phyloP scores from a whole-genome alignment of 306 rosid species.

The Ziziphus jujuba region DNA sequence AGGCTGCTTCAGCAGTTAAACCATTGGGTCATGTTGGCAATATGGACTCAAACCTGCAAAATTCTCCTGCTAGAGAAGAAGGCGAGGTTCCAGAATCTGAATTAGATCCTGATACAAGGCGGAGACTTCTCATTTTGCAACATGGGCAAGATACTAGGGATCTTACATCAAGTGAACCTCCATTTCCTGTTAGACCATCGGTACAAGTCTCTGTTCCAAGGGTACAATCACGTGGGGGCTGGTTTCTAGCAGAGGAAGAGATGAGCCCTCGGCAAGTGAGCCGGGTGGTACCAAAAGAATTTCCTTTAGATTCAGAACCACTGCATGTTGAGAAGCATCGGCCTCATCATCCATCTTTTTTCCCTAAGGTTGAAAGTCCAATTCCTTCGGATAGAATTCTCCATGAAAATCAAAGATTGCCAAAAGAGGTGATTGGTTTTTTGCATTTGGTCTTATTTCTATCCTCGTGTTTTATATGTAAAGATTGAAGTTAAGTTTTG shows the following conservation, averaged over 20 bases:
- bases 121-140: slow-evolving; percentile 97
- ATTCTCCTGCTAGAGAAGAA: slow-evolving; percentile 99
- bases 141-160: slow-evolving; percentile 98
- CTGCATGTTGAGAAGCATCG: slow-evolving; percentile 71
- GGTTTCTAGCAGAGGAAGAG: slow-evolving; percentile 92
- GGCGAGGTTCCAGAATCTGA: slow-evolving; percentile 99
- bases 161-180: slow-evolving; percentile 58
- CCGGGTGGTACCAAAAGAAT: slow-evolving; percentile 63
- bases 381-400: slow-evolving; percentile 68
- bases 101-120: slow-evolving; percentile 96
- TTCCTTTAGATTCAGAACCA: slow-evolving; percentile 69
- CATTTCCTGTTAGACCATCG: slow-evolving; percentile 66
- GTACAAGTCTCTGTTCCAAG: slow-evolving; percentile 60
- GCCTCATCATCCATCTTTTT: slow-evolving; percentile 65
- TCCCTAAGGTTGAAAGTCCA: slow-evolving; percentile 69
- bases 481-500: slow-evolving; percentile 9
- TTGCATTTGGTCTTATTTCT: slow-evolving; percentile 24
- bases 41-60: slow-evolving; percentile 70
- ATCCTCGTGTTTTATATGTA: slow-evolving; percentile 16
- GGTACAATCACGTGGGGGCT: slow-evolving; percentile 58
- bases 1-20: slow-evolving; percentile 48
- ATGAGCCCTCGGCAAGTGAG: slow-evolving; percentile 70
- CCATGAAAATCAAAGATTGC: slow-evolving; percentile 68
- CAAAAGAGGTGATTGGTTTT: slow-evolving; percentile 67
- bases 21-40: slow-evolving; percentile 57